Evolutionary conservation across 805 yeast genomes (phyloP).

Genomic region (Schwanniomyces vanrijiae): DNA sequence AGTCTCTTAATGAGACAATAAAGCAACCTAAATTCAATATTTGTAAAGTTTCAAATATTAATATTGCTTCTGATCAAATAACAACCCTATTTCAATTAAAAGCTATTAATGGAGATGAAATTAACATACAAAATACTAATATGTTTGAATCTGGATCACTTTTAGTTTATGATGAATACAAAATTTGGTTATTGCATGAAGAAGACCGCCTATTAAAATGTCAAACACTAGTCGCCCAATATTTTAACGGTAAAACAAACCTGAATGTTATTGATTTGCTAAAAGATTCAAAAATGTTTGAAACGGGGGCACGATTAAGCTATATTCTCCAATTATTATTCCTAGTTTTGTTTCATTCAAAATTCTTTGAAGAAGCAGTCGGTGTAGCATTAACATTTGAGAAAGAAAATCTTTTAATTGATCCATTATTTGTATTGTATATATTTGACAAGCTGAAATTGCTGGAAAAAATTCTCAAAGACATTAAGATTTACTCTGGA

Average conservation of each 20-base stretch:
- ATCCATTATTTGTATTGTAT: constrained; percentile 11
- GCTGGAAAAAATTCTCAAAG: not conserved
- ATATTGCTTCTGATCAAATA: constrained; percentile 2
- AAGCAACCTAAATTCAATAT: not conserved
- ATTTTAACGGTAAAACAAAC: constrained; percentile 1
- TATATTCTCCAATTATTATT: constrained; percentile 6
- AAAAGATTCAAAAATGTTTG: not conserved
- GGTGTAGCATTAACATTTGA: not conserved
- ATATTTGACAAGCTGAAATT: not conserved
- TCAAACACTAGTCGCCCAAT: not conserved
- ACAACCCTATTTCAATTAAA: not conserved
- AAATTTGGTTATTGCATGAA: constrained; percentile 5
- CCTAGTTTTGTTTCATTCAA: constrained; percentile 1
- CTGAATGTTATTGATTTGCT: not conserved
- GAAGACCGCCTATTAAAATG: constrained; percentile 3
- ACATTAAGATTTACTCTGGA: not conserved
- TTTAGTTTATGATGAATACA: constrained; percentile 1
- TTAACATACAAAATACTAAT: too few species aligned
- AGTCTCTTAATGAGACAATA: not conserved
- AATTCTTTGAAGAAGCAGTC: constrained; percentile 2
- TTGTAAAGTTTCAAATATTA: not conserved
- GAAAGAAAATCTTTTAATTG: constrained; percentile 9
- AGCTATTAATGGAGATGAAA: constrained; percentile 1
- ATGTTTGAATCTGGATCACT: not conserved
- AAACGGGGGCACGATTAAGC: constrained; percentile 2